Evolutionary conservation across 139 green algal genomes (phyloP).

Genomic region (Astrephomene gubernaculifera): DNA sequence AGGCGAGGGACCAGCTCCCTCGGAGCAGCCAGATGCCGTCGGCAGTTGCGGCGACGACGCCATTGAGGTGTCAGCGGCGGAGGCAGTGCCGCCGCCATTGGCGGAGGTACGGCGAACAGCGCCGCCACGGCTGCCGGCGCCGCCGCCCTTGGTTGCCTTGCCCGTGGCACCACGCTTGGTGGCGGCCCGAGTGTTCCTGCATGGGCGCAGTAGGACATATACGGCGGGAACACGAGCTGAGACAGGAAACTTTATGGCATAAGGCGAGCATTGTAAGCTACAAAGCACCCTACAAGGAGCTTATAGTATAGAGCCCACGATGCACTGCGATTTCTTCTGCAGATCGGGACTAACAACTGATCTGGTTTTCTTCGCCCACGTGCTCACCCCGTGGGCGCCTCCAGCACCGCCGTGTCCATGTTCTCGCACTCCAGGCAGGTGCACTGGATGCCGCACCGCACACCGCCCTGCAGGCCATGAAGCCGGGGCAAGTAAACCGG

Average conservation of each 20-base stretch:
- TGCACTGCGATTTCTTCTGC: too few relatives aligned
- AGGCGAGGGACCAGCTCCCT: not conserved
- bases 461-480: constrained; percentile 66
- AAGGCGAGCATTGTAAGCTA: too few relatives aligned
- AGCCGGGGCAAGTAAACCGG: not conserved
- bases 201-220: too few relatives aligned
- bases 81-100: not conserved
- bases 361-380: not conserved
- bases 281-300: too few relatives aligned
- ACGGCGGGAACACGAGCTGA: too few relatives aligned
- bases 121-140: not conserved
- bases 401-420: not conserved
- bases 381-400: not conserved
- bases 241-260: too few relatives aligned
- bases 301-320: too few relatives aligned
- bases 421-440: constrained; percentile 80
- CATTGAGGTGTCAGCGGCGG: too few relatives aligned
- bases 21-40: constrained; percentile 7
- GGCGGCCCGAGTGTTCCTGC: not conserved
- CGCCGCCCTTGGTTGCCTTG: not conserved
- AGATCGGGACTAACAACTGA: too few relatives aligned
- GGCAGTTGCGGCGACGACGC: constrained; percentile 17
- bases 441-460: constrained; percentile 88
- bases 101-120: not conserved
- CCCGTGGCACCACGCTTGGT: not conserved